Evolutionary conservation across 371 early-diverging fungal genomes (phyloP).

Genomic region (Mortierella sp.): DNA sequence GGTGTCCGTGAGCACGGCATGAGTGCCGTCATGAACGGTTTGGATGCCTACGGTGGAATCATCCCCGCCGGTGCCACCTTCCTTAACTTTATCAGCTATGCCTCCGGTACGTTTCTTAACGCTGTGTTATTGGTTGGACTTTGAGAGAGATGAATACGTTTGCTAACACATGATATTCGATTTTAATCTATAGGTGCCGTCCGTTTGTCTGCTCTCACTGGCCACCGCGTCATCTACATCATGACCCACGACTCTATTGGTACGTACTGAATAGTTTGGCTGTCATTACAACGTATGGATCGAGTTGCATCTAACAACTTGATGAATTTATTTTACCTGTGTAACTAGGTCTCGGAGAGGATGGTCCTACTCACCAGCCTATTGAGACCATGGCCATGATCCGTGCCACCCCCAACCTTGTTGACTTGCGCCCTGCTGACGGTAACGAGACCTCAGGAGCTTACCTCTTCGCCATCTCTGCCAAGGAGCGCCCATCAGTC

Average conservation of each 20-base stretch:
- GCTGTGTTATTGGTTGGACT: neutral
- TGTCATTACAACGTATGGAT: no score
- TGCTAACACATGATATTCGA: conserved; percentile 9
- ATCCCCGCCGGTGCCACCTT: conserved; percentile 97
- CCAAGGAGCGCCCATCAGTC: conserved; percentile 54
- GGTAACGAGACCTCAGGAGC: conserved; percentile 97
- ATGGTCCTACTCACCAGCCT: conserved; percentile 99
- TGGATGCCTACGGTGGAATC: conserved; percentile 90
- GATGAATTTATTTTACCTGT: neutral
- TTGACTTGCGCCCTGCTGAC: conserved; percentile 95
- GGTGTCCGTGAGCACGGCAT: conserved; percentile 99
- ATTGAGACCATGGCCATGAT: conserved; percentile 96
- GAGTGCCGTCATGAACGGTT: conserved; percentile 97
- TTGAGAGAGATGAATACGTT: no score
- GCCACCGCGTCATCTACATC: conserved; percentile 93
- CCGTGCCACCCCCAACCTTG: conserved; percentile 96
- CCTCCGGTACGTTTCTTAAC: conserved; percentile 23
- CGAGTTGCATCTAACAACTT: no score
- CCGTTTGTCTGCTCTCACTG: conserved; percentile 92
- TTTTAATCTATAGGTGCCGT: conserved; percentile 80
- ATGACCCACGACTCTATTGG: conserved; percentile 99
- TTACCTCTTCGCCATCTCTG: conserved; percentile 92
- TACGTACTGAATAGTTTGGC: conserved; percentile 15
- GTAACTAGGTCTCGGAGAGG: conserved; percentile 78
- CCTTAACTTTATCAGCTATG: conserved; percentile 86